Evolutionary conservation across 768 basidiomycete genomes (phyloP), one percentile per base, ranked within the genome.

Genomic region (Termitomyces eurrhizus): DNA sequence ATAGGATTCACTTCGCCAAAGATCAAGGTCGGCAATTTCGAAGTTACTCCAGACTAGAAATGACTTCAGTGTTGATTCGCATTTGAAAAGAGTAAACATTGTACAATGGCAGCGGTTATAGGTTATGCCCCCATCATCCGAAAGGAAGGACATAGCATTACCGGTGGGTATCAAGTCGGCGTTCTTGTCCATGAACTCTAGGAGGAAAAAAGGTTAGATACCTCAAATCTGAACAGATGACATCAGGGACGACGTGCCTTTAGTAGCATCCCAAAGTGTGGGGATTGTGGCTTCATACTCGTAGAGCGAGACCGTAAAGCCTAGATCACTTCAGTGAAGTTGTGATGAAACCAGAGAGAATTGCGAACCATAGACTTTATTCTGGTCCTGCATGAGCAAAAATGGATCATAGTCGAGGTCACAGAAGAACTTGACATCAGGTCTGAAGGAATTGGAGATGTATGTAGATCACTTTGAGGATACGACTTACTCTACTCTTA

Each of bases 401-500:
- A 97, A 97, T 1, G 95, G 93, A 67, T 95, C 92, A 65, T 88
- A 88, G 69, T 92, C 84, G 58, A 93, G 68, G 65, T 97, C 92
- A 68, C 94, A 97, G 77, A 89, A 94, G 70, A 87, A 88, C 66
- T 88, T 90, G 72, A 95, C 82, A 67, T 84, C 82, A n/a, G 95
- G 95, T 68, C 91, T 92, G 53, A 36, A 13, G 53, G 33, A 61
- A 53, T 14, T 45, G 36, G 42, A 42, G 36, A 58, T 56, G 53
- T 57, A 50, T 3, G 54, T 42, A 59, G 11, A n/a, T 62, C 29
- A 35, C 29, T 39, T 36, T 14, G 24, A 16, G 4, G 8, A 24
- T 33, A 54, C 21, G 45, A 70, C 80, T 64, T 64, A 82, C 79
- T 83, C 82, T 42, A 83, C 77, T 69, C 80, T 79, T 53, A 36